These are phyloP conservation scores for Sindora glabra DNA, from an alignment of 306 rosid genomes.

Conservation along the genomic window DNA sequence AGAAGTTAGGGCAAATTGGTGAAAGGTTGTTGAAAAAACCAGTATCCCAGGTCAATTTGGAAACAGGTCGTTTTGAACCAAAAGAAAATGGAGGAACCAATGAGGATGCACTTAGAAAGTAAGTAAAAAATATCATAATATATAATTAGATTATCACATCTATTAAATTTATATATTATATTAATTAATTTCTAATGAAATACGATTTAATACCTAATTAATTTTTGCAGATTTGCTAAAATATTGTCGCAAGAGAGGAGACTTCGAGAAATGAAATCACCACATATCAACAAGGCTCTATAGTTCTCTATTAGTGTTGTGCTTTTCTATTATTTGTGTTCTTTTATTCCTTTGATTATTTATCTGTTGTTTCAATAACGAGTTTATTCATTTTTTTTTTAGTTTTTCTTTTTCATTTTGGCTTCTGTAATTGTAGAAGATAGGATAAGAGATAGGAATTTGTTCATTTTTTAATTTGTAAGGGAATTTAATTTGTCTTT, in stretches of 20 bases:
- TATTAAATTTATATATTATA: not conserved
- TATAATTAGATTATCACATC: not conserved
- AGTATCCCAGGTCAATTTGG: not conserved
- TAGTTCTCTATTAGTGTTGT: too few species aligned
- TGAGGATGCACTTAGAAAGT: constrained; percentile 27
- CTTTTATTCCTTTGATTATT: too few species aligned
- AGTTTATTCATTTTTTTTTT: too few species aligned
- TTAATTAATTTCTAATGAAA: not conserved
- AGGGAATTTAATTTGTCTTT: too few species aligned
- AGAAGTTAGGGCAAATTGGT: not conserved
- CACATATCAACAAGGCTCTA: not conserved
- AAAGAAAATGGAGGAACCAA: not conserved
- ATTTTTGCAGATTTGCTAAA: constrained; percentile 27
- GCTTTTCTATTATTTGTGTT: too few species aligned
- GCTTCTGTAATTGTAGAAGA: too few species aligned
- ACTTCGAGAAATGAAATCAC: constrained; percentile 28
- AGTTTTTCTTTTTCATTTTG: too few species aligned
- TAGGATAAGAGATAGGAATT: too few species aligned
- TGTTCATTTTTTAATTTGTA: too few species aligned
- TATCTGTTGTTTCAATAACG: too few species aligned
- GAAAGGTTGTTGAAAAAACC: constrained; percentile 4
- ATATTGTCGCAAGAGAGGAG: constrained; percentile 31
- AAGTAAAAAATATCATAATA: not conserved
- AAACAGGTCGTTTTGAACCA: not conserved
- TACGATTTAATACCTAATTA: not conserved